Evolutionary conservation across 2,329 filamentous ascomycete genomes (phyloP), one percentile per base, ranked within the genome.

Genomic region (Pseudogymnoascus sp.): DNA sequence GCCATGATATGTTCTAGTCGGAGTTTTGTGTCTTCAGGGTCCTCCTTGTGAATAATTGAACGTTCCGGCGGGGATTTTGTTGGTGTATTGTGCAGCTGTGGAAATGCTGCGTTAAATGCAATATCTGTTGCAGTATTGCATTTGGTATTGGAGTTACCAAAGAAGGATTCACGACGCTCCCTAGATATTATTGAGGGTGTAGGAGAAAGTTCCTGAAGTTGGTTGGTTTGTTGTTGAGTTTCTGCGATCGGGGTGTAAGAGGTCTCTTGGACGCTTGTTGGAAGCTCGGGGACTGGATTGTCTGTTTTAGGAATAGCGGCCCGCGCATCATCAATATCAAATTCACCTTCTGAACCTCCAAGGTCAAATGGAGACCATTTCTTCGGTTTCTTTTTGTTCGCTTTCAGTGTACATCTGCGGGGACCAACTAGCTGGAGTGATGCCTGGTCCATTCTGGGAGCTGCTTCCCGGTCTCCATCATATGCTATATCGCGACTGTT

Each of bases 31-130:
- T 60, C 26, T 36, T 31, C 29, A 23, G 62, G 34, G 31, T 63
- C 62, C 21, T 63, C 62, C n/a, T 60, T 36, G 47, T 63, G 62
- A 21, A 63, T 60, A 39, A 63, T 60, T 36, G 62, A 60, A 26
- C 51, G 51, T 34, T 57, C 51, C n/a, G 7, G 16, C 23, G 29
- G n/a, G 51, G 51, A 57, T 2, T 57, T 57, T 12, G n/a, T 16
- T 7, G 51, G 51, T 34, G 51, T 57, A 21, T 16, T 21, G n/a
- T 14, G 51, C 29, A 57, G 29, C 8, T 57, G 51, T 34, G 51
- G 51, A 34, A 57, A 57, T 57, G 29, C 51, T 57, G 51, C 29
- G 51, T 36, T 57, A 36, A 57, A 57, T 57, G 29, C 51, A 57
- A 57, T 57, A 57, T 57, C 51, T 34, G 51, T 21, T 18, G 29